Percentiles rank a stretch among this genome's conserved stretches.
phyloP scores from a whole-genome alignment of 1,284 basidiomycete species.

The Meripilus lineatus region DNA sequence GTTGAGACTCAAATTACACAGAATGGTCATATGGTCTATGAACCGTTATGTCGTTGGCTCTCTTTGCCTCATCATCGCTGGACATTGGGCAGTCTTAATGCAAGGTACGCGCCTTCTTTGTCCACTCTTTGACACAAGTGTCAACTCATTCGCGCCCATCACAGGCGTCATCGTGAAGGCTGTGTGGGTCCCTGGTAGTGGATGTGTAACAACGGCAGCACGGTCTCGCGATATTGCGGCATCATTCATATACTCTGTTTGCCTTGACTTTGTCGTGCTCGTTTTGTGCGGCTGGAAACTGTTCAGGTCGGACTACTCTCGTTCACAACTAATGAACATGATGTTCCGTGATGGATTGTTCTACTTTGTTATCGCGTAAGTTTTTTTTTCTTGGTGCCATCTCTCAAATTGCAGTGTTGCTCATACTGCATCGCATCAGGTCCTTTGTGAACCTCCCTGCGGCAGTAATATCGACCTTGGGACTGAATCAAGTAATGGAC shows the following conservation, averaged over 20 bases:
- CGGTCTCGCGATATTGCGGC: neutral
- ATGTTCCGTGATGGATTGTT: constrained; percentile 70
- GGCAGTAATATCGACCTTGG: constrained; percentile 63
- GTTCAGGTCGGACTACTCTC: constrained; percentile 28
- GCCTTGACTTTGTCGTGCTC: constrained; percentile 27
- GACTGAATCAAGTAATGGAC: constrained; percentile 71
- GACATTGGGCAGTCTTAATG: constrained; percentile 66
- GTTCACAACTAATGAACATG: constrained; percentile 48
- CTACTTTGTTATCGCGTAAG: constrained; percentile 71
- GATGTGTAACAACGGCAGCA: neutral
- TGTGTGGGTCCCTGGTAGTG: neutral
- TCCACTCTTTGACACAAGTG: neutral
- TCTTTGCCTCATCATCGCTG: constrained; percentile 54
- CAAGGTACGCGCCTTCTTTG: constrained; percentile 42
- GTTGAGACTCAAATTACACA: constrained; percentile 26
- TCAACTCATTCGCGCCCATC: neutral
- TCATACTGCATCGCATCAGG: neutral
- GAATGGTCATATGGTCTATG: constrained; percentile 65
- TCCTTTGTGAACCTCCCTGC: constrained; percentile 1
- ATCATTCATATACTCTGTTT: constrained; percentile 28
- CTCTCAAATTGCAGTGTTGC: constrained; percentile 45
- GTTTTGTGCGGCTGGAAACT: constrained; percentile 43
- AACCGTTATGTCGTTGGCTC: constrained; percentile 48
- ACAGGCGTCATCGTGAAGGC: neutral
- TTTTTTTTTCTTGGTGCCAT: constrained; percentile 59